Evolutionary conservation across 208 protist genomes (phyloP), one percentile per base, ranked within the genome.

Genomic region (Crithidia bombi): DNA sequence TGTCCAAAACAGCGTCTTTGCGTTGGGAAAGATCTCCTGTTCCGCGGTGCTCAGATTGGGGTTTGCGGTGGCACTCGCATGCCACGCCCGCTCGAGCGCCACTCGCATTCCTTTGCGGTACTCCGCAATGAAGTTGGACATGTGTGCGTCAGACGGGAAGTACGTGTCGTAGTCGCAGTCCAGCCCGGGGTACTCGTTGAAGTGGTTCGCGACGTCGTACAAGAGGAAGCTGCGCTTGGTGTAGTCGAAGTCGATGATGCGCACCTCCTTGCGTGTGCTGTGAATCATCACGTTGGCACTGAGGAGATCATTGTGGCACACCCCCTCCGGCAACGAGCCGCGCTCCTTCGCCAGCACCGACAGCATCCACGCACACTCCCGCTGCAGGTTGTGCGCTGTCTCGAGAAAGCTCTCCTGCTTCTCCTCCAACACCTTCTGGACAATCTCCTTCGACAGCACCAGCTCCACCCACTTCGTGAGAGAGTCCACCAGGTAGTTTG

Each of bases 241-340:
- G 79, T 98, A 98, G 64, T 98, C 95, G 73, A 96, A 98, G 79
- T 98, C 95, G 73, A 98, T 98, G 52, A 97, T 86, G 44, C 81
- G 84, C n/a, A 96, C 68, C 14, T 72, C 62, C 7, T 83, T 71
- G 30, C 56, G 85, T 25, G 21, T 54, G 32, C 28, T 72, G 69
- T 92, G 78, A 10, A 88, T 85, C 89, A 97, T 93, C 23, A 97
- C 75, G 66, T 97, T 97, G n/a, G 86, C 93, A 51, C 85, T 85
- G 55, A 97, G 89, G 44, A 97, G 72, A 64, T 97, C 93, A 72
- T 97, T 95, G 83, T 97, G 93, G 67, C 91, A 96, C 23, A 90
- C 83, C 30, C 85, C 85, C 63, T 94, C 85, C 6, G 78, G 85
- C 28, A 96, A 58, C 21, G 44, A 49, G 14, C 50, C 39, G 35